Evolutionary conservation across 2,329 filamentous ascomycete genomes (phyloP).

Genomic region (Botryotinia narcissicola): DNA sequence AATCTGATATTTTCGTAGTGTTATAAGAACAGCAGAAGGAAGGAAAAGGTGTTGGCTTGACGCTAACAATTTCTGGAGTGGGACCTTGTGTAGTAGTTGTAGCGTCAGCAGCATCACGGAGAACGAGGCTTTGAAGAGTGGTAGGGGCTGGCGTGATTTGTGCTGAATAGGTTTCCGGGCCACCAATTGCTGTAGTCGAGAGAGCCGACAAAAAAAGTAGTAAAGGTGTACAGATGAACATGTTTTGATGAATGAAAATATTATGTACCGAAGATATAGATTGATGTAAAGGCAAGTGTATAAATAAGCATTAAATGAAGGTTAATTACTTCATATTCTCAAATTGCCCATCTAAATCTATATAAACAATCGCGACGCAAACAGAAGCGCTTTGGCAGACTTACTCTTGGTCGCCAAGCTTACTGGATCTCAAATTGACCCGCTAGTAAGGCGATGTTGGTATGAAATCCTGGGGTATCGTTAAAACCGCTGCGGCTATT

Average conservation of each 20-base stretch:
- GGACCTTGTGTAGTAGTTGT: neutral
- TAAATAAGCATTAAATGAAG: neutral
- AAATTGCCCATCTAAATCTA: neutral
- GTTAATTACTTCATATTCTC: neutral
- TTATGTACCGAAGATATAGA: neutral
- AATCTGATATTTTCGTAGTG: neutral
- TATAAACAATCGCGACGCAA: neutral
- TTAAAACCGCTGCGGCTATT: neutral
- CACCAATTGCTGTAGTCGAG: neutral
- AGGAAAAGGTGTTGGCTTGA: neutral
- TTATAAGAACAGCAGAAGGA: neutral
- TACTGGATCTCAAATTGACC: neutral
- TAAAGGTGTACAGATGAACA: neutral
- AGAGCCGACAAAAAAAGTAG: neutral
- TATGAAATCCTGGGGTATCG: neutral
- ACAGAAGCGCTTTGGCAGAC: neutral
- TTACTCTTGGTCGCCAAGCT: neutral
- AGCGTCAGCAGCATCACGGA: neutral
- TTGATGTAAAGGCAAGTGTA: neutral
- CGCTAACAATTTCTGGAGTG: neutral
- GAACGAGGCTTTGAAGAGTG: neutral
- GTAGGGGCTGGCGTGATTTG: neutral
- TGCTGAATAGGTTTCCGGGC: neutral
- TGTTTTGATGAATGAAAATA: neutral
- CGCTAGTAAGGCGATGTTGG: neutral